Conservation (phyloP, 805 yeast genomes). For the Wickerhamomyces strasburgensis region DNA sequence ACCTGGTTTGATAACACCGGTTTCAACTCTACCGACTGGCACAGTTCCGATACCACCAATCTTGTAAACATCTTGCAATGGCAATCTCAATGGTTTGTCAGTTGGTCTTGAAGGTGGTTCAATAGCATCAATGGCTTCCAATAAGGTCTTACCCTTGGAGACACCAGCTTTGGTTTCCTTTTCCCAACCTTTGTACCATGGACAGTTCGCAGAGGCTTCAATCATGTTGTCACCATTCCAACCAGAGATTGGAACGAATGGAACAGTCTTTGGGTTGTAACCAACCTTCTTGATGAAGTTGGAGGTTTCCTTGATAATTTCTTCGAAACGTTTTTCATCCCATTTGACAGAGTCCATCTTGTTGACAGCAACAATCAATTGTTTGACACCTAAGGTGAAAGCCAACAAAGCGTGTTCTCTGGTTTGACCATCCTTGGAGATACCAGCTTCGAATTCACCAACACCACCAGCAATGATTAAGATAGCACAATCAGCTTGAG, state of each 20-base stretch:
- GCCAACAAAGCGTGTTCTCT: too few species aligned
- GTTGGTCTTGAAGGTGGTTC: constrained; percentile 83
- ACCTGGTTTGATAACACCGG: constrained; percentile 91
- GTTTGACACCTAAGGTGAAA: constrained; percentile 84
- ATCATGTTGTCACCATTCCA: constrained; percentile 95
- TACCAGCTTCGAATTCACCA: constrained; percentile 96
- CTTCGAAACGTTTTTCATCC: constrained; percentile 76
- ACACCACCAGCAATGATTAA: constrained; percentile 89
- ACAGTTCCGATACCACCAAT: constrained; percentile 93
- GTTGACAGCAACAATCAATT: constrained; percentile 87
- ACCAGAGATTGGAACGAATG: constrained; percentile 89
- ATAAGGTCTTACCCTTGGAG: constrained; percentile 73
- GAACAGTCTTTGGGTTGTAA: constrained; percentile 83
- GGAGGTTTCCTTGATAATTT: constrained; percentile 73
- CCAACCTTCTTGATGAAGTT: constrained; percentile 88
- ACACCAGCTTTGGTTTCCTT: constrained; percentile 83
- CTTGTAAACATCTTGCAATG: constrained; percentile 91
- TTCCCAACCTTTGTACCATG: constrained; percentile 92
- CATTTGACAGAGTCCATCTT: constrained; percentile 92
- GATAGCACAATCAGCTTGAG: constrained; percentile 94
- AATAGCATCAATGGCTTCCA: constrained; percentile 84
- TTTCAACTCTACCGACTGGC: constrained; percentile 94
- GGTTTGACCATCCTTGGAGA: constrained; percentile 93
- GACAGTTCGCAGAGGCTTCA: constrained; percentile 74
- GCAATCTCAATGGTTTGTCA: constrained; percentile 87